Base-by-base conservation (phyloP, 139 green algal genomes). In the Helicosporidium sp. region DNA sequence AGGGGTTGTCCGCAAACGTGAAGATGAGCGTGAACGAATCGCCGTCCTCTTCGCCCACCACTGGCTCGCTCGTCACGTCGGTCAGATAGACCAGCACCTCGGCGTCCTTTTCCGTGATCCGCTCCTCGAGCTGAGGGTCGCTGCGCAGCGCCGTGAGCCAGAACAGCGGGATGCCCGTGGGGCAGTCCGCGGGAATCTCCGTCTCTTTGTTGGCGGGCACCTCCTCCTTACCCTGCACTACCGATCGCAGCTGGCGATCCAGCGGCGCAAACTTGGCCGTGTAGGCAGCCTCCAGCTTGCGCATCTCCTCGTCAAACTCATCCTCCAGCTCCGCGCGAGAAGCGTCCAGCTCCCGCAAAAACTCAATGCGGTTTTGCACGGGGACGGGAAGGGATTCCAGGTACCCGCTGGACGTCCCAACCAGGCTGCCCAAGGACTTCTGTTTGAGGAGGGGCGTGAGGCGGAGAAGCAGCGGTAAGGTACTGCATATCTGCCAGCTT, bases 101-200 rank as follows among this genome's bases (percentile, higher is more conserved):
- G 33, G 77, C 62, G 47, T 95, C 85, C 62, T 91, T 86, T 42
- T 93, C 83, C 25, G 66, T 77, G 20, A 84, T 77, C 60, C 73
- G 57, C 31, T 18, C 13, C 18, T 52, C 59, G 28, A 68, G 54
- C 13, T 74, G 67, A 26, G 68, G 53, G 20, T 83, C 72, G 58
- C 78, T 72, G 48, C 69, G 62, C 40, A 94, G 49, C 18, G 77
- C 79, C 2, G 55, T 67, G 10, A 75, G 49, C 84, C 84, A 94
- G 60, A 94, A 94, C 36, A 84, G 70, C 17, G 84, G 83, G 34
- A 94, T 76, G 61, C 82, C 79, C 15, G n/a, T 19, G 4, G 48
- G 35, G 25, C 39, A 36, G 15, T 50, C 42, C 20, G 28, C 35
- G 2, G 26, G 42, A 46, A 19, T 34, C 43, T 49, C 49, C 24